Base-by-base conservation (phyloP, 257 asterid species). In the Solanum etuberosum region DNA sequence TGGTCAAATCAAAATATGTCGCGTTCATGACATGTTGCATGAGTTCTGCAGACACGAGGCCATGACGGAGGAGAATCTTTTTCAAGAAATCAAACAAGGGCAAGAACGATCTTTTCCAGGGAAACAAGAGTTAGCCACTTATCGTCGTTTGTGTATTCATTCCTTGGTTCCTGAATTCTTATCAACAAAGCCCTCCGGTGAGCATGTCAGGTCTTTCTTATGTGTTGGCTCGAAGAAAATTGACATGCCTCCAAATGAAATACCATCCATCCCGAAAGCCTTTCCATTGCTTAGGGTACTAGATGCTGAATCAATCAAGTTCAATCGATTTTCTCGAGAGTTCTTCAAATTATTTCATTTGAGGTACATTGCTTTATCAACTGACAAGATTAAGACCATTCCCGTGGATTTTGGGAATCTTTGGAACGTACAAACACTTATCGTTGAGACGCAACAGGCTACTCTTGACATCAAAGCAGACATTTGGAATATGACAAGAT, bases 231-330 rank as follows among this genome's bases (percentile, higher is more conserved):
- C 86, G 1, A 92, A 92, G 54, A 93, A 92, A 27, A 61, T 82
- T 16, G 63, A 31, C 11, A 80, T 94, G 77, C 92, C 90, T 1
- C 29, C 84, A 2, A 93, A 91, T 83, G 90, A 83, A 70, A 81
- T 87, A 35, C 87, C 93, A 10, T 72, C 93, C 83, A 89, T 94
- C 61, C 91, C 92, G 4, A 91, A 86, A 51, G 89, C 93, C 7
- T 94, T 93, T 81, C 90, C 92, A 34, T 72, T 93, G 91, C 94
- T 94, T 70, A 83, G 97, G 51, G 97, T 94, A 9, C 83, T 94
- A 31, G 95, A 94, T 25, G 84, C 88, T 14, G 87, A 89, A 6
- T 89, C 92, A 43, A 86, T 94, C 83, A 57, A 40, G 15, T 94
- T 93, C 88, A 68, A 70, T 68, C 92, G 93, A 13, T 90, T 93